Base-by-base conservation (phyloP, 2,329 filamentous ascomycete genomes). In the Colletotrichum brevisporum region DNA sequence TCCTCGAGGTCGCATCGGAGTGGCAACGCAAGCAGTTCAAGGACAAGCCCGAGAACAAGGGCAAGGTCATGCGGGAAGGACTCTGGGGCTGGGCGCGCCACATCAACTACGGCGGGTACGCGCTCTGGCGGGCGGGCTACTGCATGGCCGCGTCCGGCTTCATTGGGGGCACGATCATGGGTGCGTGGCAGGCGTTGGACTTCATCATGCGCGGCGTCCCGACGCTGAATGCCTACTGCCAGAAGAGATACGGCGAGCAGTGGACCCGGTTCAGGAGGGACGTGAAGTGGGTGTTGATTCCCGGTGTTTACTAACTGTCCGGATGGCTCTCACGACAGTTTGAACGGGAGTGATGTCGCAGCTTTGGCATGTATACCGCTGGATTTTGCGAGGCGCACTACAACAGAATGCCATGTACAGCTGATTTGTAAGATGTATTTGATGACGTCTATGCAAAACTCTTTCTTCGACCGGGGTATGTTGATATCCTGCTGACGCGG, bases 1-100 rank as follows among this genome's bases (percentile, higher is more conserved):
- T 81, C 5, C 79, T 86, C 5, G 89, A 92, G 77, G 83, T 85
- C 5, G 73, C 85, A 4, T 81, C 87, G 0, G 89, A 92, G 78
- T 74, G 85, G 31, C 89, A 91, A 77, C 83, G 90, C 64, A 77
- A 76, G 69, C 50, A 60, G 9, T 83, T 83, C 78, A 83, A 83
- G 76, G 72, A 74, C 31, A 69, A 73, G 5, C 74, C 78, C 13
- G 75, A 75, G 63, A 82, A 82, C 71, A 72, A 76, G 60, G 82
- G 81, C 63, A 80, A 77, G 73, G 74, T 83, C 50, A 82, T 80
- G 72, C 76, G 74, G 47, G 71, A 65, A 31, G 81, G 82, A 0
- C 74, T 83, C 27, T 83, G 81, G 80, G 58, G 72, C n/a, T 76
- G 74, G 75, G 78, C 80, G 6, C 74, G 82, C 6, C 81, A 83